Base-by-base conservation (phyloP, 1,139 yeast genomes). In the Geotrichum phurueaensis region DNA sequence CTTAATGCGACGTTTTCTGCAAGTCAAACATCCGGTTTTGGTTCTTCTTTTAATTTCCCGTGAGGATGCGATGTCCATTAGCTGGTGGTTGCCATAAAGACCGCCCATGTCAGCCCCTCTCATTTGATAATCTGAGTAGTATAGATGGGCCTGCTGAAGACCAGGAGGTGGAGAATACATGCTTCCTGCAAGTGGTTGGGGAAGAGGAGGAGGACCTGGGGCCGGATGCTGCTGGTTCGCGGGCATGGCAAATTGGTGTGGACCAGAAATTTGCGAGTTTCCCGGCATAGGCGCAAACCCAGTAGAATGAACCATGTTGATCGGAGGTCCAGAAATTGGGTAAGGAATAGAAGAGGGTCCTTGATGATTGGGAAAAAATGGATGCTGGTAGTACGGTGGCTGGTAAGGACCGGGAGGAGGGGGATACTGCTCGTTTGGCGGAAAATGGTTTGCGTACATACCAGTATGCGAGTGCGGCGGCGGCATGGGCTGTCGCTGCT, bases 1-100 rank as follows among this genome's bases (percentile, higher is more conserved):
- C 62, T 73, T 74, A 65, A 87, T 85, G 64, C 91, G 76, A 68
- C 92, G 77, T 67, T 83, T 82, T 52, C 92, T 77, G 69, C 94
- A 87, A 0, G 92, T 87, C 60, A 86, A 71, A 69, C 94, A 87
- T 1, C 94, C 94, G 0, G 92, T 85, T 70, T 87, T 79, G 2
- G 92, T 86, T 68, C 84, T 77, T 22, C 76, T 64, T 59, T 73
- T 73, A 59, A 73, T 71, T 57, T 70, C 72, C 23, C 64, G 56
- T 3, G 57, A 58, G 5, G 59, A 31, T n/a, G 62, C 47, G 50
- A 56, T 45, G n/a, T 53, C 60, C 36, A 25, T 25, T 25, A 25
- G 29, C 29, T 25, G 29, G 29, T 25, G 29, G 29, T 25, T 25
- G 29, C 29, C 29, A 25, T 25, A 1, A 25, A 25, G 6, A 25